These are phyloP conservation scores for Trifolium subterraneum DNA, from an alignment of 306 rosid species.

Conservation along the genomic window DNA sequence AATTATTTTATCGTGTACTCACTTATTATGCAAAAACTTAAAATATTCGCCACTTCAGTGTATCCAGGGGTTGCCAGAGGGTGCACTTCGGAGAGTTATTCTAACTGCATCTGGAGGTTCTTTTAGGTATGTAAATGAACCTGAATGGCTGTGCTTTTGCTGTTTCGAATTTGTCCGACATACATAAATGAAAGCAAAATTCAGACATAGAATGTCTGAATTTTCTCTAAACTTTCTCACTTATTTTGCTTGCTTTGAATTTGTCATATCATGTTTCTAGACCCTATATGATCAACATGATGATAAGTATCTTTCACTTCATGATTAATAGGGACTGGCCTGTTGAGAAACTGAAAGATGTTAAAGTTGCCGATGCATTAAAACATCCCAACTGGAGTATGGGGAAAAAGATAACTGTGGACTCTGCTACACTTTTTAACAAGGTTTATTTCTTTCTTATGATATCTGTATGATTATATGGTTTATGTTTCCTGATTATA, in stretches of 20 bases:
- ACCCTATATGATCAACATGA: slow-evolving; percentile 11
- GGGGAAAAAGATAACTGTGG: slow-evolving; percentile 99
- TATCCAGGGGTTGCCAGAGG: slow-evolving; percentile 92
- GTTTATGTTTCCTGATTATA: slow-evolving; percentile 32
- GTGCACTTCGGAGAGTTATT: slow-evolving; percentile 84
- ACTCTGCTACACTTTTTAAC: slow-evolving; percentile 98
- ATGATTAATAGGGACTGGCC: slow-evolving; percentile 82
- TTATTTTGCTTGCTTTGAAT: slow-evolving; percentile 11
- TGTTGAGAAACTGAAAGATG: slow-evolving; percentile 92
- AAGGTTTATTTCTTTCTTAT: slow-evolving; percentile 60
- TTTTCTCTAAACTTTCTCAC: slow-evolving; percentile 23
- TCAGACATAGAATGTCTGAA: no score
- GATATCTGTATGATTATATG: slow-evolving; percentile 27
- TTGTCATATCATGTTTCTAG: slow-evolving; percentile 18
- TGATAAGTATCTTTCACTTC: neutral
- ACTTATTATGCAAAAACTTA: slow-evolving; percentile 35
- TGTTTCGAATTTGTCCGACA: no score
- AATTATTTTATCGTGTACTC: slow-evolving; percentile 30
- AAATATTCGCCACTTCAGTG: slow-evolving; percentile 65
- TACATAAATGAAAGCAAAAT: no score
- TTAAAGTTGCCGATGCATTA: slow-evolving; percentile 95
- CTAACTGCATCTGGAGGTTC: slow-evolving; percentile 98
- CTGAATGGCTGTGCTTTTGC: slow-evolving; percentile 7
- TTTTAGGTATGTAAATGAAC: slow-evolving; percentile 65
- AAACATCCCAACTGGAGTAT: slow-evolving; percentile 99